phyloP scores from a whole-genome alignment of 345 rosid genomes.

The Eucalyptus curtisii region DNA sequence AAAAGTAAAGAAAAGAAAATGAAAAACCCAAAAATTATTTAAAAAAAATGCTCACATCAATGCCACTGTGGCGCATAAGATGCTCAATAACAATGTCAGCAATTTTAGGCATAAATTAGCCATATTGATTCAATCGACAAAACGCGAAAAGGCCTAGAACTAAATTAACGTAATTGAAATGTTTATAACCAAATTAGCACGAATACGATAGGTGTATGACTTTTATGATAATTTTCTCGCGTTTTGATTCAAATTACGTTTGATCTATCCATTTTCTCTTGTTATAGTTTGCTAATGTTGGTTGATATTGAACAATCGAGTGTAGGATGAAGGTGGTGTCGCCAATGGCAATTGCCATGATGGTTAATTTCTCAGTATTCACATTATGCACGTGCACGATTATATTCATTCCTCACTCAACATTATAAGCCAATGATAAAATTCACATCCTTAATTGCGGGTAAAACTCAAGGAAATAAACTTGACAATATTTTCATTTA shows the following conservation, averaged over 20 bases:
- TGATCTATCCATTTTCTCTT: background rate
- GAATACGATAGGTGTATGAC: no score
- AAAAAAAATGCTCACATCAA: rapidly evolving
- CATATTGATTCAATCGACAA: no score
- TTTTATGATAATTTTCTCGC: no score
- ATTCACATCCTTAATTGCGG: background rate
- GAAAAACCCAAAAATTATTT: background rate
- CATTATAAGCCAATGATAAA: background rate
- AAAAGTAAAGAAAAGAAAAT: background rate
- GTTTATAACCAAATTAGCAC: no score
- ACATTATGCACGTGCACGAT: background rate
- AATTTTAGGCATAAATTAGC: no score
- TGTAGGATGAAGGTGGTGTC: background rate
- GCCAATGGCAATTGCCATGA: background rate
- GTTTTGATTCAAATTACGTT: no score
- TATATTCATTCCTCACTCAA: background rate
- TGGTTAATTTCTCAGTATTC: background rate
- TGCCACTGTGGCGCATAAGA: rapidly evolving
- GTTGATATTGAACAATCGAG: background rate
- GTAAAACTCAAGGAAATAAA: background rate
- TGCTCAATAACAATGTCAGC: background rate
- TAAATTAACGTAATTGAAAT: no score
- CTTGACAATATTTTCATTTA: background rate
- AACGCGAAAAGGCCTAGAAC: no score
- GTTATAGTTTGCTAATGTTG: background rate